Conservation (phyloP, 805 yeast species). For the Saccharomycopsis fodiens region DNA sequence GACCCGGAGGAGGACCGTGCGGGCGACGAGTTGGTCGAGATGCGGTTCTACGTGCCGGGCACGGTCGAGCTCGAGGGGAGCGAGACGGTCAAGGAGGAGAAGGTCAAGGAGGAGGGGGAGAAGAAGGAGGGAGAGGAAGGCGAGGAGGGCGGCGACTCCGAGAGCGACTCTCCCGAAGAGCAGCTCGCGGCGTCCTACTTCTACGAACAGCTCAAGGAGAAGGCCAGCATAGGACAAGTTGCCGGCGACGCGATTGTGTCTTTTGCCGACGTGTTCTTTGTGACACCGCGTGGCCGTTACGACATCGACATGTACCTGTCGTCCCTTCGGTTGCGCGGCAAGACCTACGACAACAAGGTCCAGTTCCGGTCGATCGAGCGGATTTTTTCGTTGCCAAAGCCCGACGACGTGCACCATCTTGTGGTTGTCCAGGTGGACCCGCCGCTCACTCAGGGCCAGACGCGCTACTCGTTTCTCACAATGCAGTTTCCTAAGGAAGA, state of each 20-base stretch:
- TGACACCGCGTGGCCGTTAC: conserved; percentile 98
- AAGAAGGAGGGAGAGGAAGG: conserved; percentile 31
- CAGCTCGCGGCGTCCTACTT: conserved; percentile 75
- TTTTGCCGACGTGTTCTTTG: conserved; percentile 80
- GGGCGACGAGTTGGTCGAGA: conserved; percentile 94
- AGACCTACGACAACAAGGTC: conserved; percentile 93
- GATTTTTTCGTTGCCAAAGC: conserved; percentile 85
- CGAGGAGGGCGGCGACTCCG: conserved; percentile 25
- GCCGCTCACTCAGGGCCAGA: conserved; percentile 96
- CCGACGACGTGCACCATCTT: conserved; percentile 87
- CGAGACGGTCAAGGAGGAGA: conserved; percentile 32
- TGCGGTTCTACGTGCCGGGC: conserved; percentile 93
- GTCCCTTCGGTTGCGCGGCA: conserved; percentile 88
- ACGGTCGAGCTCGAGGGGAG: conserved; percentile 42
- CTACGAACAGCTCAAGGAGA: conserved; percentile 85
- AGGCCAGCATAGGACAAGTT: conserved; percentile 89
- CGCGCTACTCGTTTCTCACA: conserved; percentile 87
- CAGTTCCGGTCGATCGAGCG: conserved; percentile 87
- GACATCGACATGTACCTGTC: conserved; percentile 90
- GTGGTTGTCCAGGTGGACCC: conserved; percentile 90
- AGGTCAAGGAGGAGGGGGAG: conserved; percentile 25
- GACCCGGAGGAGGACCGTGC: conserved; percentile 42
- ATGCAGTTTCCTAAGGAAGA: conserved; percentile 87
- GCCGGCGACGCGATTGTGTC: conserved; percentile 94
- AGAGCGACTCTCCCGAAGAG: conserved; percentile 34